Percentiles rank a stretch among this genome's conserved stretches.
Conservation (phyloP, 352 stramenopile genomes). For the Nothophytophthora sp. region DNA sequence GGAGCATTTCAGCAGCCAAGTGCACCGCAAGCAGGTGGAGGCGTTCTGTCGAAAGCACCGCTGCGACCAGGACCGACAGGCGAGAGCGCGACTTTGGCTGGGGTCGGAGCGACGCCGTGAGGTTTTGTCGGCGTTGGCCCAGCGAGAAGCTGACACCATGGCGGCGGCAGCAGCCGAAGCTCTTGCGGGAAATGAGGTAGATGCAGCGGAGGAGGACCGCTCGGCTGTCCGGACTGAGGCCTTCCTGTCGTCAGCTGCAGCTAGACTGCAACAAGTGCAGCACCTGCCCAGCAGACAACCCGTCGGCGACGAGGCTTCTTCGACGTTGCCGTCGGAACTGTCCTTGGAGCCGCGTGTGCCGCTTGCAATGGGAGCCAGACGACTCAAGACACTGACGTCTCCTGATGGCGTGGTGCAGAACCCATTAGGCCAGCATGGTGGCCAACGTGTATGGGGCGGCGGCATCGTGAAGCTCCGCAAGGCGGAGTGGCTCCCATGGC, state of each 20-base stretch:
- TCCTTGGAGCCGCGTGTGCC: constrained; percentile 10
- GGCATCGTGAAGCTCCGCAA: constrained; percentile 64
- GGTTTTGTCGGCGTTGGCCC: constrained; percentile 13
- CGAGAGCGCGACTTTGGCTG: constrained; percentile 43
- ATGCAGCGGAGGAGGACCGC: constrained; percentile 4
- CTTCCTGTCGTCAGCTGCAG: constrained; percentile 44
- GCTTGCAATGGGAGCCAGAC: background rate
- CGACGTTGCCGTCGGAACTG: too few relatives aligned
- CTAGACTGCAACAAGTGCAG: constrained; percentile 34
- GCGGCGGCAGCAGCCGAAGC: constrained; percentile 7
- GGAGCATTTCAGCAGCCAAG: constrained; percentile 38
- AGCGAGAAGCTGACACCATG: background rate
- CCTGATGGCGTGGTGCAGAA: constrained; percentile 49
- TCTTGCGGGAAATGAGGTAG: constrained; percentile 1
- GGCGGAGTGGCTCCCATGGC: constrained; percentile 52
- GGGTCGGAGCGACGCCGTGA: constrained; percentile 16
- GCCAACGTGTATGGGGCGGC: constrained; percentile 61
- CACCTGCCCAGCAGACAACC: background rate
- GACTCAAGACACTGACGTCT: constrained; percentile 32
- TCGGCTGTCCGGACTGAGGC: constrained; percentile 23
- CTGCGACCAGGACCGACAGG: constrained; percentile 47
- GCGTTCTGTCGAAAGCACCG: constrained; percentile 55
- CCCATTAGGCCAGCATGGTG: constrained; percentile 46
- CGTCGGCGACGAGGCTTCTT: too few relatives aligned
- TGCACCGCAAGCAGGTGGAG: constrained; percentile 40